phyloP scores from a whole-genome alignment of 2,329 filamentous ascomycete genomes.

The Trichoderma arundinaceum region DNA sequence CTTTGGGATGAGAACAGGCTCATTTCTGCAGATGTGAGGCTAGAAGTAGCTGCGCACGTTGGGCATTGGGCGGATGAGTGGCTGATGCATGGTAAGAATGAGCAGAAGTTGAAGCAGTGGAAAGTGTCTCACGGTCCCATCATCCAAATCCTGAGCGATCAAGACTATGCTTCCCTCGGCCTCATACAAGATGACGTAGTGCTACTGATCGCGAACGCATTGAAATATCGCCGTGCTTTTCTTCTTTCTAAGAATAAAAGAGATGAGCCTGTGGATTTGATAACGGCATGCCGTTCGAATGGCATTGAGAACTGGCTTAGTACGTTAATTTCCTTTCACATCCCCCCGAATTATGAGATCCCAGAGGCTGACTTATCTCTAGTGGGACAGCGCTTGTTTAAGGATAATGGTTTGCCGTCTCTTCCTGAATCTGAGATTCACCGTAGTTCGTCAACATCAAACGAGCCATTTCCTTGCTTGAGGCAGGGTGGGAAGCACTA shows the following conservation, averaged over 20 bases:
- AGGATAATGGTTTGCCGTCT: conserved; percentile 40
- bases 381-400: conserved; percentile 42
- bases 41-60: conserved; percentile 39
- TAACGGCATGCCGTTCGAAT: conserved; percentile 38
- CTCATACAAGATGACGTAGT: conserved; percentile 41
- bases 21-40: conserved; percentile 40
- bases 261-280: conserved; percentile 38
- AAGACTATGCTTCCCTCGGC: conserved; percentile 42
- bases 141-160: conserved; percentile 38
- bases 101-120: conserved; percentile 43
- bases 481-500: conserved; percentile 37
- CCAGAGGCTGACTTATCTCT: conserved; percentile 31
- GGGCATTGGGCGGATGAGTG: conserved; percentile 49
- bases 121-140: conserved; percentile 38
- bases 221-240: conserved; percentile 42
- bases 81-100: conserved; percentile 42
- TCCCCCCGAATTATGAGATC: neutral
- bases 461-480: conserved; percentile 29
- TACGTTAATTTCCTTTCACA: conserved; percentile 35
- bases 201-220: conserved; percentile 43
- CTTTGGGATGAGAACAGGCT: conserved; percentile 50
- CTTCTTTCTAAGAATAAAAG: conserved; percentile 35
- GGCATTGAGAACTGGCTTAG: conserved; percentile 48
- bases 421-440: conserved; percentile 36
- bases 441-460: neutral